Evolutionary conservation across 139 green algal species (phyloP), one percentile per base, ranked within the genome.

Genomic region (Volvox africanus): DNA sequence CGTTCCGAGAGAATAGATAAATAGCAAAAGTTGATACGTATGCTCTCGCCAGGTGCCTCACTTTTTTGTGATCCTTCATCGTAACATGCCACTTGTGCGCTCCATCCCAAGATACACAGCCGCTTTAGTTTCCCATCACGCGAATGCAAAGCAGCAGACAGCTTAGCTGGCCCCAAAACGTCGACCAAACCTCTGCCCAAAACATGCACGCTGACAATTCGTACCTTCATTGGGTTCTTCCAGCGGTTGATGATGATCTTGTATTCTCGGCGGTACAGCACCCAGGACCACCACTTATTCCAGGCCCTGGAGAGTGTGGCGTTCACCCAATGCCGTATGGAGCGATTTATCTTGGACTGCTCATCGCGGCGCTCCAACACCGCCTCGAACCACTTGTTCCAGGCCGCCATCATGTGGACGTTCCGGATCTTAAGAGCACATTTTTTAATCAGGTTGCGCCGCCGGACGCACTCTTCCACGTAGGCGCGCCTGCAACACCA

Each of bases 181-280:
- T n/a, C n/a, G n/a, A n/a, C n/a, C n/a, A n/a, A 69, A 33, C 68
- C 30, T 62, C 14, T 73, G 65, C 65, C 44, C 44, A 55, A 55
- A 55, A 55, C 44, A 55, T 55, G 9, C 44, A 55, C 44, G 9
- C 44, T 55, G 16, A 26, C 1, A 0, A 5, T 2, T 11, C 90
- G 36, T 78, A 95, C 94, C 94, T 93, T 93, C 5, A 93, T 37
- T 12, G 94, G 93, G 50, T 93, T 76, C 94, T 93, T 95, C 95
- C 95, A 97, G 32, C 92, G 91, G 30, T 62, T 36, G 21, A 93
- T 92, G 75, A 96, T 95, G 37, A 85, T 61, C 76, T 89, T 88
- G 36, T 92, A 87, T 14, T 94, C 44, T 61, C 90, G 87, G 5
- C 77, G 82, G 55, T 86, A 87, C 78, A 90, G 82, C 37, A 94